These are phyloP conservation scores for Cladophialophora carrionii DNA, from an alignment of 2,329 filamentous ascomycete species.

Conservation along the genomic window DNA sequence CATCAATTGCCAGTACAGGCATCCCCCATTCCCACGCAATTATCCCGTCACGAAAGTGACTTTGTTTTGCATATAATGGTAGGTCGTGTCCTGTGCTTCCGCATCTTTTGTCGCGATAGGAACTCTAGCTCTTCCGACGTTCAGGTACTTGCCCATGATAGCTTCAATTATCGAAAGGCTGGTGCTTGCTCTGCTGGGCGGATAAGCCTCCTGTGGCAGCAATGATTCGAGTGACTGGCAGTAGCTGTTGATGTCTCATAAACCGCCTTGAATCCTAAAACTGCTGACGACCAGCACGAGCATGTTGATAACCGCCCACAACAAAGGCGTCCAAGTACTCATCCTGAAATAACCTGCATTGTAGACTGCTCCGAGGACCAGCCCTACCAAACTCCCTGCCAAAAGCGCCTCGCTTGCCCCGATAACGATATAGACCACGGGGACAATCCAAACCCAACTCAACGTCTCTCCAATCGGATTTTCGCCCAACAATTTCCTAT, in stretches of 20 bases:
- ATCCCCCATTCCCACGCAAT: neutral
- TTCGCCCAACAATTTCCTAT: constrained; percentile 35
- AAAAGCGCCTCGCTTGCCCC: constrained; percentile 76
- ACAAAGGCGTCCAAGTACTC: constrained; percentile 91
- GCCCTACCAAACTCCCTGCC: constrained; percentile 77
- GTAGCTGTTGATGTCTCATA: constrained; percentile 57
- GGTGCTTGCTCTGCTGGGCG: neutral
- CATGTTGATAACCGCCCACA: constrained; percentile 85
- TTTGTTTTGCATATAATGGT: neutral
- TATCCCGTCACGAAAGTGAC: neutral
- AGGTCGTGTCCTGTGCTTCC: neutral
- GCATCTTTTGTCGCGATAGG: neutral
- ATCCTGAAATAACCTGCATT: constrained; percentile 81
- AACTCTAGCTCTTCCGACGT: neutral
- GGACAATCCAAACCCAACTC: constrained; percentile 67
- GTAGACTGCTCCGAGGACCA: constrained; percentile 79
- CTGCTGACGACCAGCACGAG: constrained; percentile 81
- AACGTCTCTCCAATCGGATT: constrained; percentile 36
- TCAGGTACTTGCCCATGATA: neutral
- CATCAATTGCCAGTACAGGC: neutral
- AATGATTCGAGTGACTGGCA: neutral
- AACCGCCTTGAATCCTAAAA: constrained; percentile 87
- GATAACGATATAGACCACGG: constrained; percentile 69
- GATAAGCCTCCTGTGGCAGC: neutral
- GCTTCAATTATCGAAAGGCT: neutral